Evolutionary conservation across 148 eudicot genomes (phyloP).

Genomic region (Silene uniflora): DNA sequence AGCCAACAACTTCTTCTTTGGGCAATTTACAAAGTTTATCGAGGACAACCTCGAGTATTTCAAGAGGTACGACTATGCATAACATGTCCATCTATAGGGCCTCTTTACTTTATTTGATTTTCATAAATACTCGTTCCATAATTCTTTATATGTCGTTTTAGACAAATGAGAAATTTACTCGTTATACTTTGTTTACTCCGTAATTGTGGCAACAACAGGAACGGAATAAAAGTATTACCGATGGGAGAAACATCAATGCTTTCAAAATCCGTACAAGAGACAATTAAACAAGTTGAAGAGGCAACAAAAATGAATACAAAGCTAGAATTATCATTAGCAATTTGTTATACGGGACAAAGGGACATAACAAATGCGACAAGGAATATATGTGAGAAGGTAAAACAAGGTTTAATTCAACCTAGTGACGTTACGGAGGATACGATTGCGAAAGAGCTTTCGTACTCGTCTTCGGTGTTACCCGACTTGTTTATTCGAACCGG

Average conservation of each 20-base stretch:
- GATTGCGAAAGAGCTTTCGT: not conserved
- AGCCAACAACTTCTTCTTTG: not conserved
- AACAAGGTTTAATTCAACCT: not conserved
- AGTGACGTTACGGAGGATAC: not conserved
- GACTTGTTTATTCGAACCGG: constrained; percentile 18
- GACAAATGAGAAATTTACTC: too few relatives aligned
- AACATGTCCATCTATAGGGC: not conserved
- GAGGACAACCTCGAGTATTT: constrained; percentile 9
- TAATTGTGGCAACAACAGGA: not conserved
- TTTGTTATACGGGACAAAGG: constrained; percentile 7
- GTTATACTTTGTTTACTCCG: too few relatives aligned
- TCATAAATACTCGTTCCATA: too few relatives aligned
- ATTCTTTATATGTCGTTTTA: too few relatives aligned
- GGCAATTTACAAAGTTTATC: constrained; percentile 1
- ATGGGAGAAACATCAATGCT: constrained; percentile 9
- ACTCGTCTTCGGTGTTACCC: not conserved
- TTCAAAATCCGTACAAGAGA: not conserved
- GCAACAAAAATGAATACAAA: not conserved
- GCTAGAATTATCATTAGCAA: not conserved
- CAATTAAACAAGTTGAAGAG: not conserved
- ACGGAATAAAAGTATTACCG: not conserved
- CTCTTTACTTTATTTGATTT: not conserved
- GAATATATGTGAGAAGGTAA: not conserved
- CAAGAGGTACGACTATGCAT: not conserved
- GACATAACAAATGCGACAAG: constrained; percentile 14